phyloP scores from a whole-genome alignment of 2,329 filamentous ascomycete species.

The Furcasterigmium sp. region DNA sequence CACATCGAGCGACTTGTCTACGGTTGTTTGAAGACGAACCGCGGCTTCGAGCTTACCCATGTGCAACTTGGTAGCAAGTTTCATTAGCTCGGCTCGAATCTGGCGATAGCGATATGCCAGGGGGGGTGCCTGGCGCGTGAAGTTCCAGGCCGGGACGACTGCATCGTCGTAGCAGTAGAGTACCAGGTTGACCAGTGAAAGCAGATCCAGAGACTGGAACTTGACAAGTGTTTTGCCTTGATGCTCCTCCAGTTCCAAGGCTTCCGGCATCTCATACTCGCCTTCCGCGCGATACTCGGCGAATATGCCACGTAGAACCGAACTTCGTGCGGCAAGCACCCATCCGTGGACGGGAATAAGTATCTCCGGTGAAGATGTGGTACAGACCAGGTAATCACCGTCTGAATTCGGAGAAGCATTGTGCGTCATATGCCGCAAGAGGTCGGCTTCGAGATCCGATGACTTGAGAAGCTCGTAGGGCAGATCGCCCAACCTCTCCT shows the following conservation, averaged over 20 bases:
- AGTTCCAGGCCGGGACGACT: constrained; percentile 82
- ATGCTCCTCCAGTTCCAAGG: constrained; percentile 49
- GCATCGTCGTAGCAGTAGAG: constrained; percentile 78
- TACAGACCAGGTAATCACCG: constrained; percentile 40
- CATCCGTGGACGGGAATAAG: constrained; percentile 79
- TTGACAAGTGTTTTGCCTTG: constrained; percentile 52
- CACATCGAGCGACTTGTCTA: constrained; percentile 56
- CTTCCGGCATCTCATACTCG: constrained; percentile 51
- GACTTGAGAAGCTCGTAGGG: constrained; percentile 53
- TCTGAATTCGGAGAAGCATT: constrained; percentile 32
- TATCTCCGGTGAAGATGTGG: constrained; percentile 61
- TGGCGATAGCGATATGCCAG: constrained; percentile 72
- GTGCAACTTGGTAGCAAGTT: constrained; percentile 65
- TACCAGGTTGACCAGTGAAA: constrained; percentile 74
- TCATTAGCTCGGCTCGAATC: constrained; percentile 83
- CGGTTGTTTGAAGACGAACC: constrained; percentile 66
- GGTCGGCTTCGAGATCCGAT: constrained; percentile 60
- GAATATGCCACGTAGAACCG: constrained; percentile 59
- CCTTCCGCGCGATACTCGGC: constrained; percentile 50
- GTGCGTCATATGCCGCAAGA: constrained; percentile 42
- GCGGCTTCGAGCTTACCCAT: constrained; percentile 70
- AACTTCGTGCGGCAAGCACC: constrained; percentile 69
- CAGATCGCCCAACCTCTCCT: constrained; percentile 45
- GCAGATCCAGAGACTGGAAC: constrained; percentile 66
- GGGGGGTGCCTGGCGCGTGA: constrained; percentile 59